Conservation (phyloP, 1,284 basidiomycete species). For the Trichosporon coremiiforme region DNA sequence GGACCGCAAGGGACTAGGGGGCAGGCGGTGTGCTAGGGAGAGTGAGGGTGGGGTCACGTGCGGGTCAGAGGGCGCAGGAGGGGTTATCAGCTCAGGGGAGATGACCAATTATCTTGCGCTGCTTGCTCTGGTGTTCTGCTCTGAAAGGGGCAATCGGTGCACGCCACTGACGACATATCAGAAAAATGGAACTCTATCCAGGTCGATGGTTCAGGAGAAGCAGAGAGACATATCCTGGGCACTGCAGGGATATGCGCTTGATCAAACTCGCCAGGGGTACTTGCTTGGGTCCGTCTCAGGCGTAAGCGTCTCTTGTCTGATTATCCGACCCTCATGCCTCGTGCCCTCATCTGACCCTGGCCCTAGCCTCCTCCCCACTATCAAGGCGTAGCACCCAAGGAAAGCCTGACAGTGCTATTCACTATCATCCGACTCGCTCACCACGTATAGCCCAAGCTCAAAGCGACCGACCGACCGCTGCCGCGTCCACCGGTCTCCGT, state of each 20-base stretch:
- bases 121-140: neutral
- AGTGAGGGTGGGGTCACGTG: conserved; percentile 1
- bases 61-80: neutral
- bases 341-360: neutral
- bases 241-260: neutral
- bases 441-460: conserved; percentile 12
- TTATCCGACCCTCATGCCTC: neutral
- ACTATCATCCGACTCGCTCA: conserved; percentile 8
- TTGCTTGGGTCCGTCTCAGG: neutral
- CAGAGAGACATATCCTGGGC: neutral
- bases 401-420: neutral
- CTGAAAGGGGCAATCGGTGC: neutral
- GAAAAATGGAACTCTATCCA: conserved; percentile 9
- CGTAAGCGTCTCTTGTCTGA: neutral
- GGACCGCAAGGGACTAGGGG: neutral
- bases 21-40: conserved; percentile 19
- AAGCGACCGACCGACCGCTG: conserved; percentile 14
- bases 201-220: neutral
- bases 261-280: conserved; percentile 14
- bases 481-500: neutral
- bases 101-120: neutral
- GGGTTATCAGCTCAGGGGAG: neutral
- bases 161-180: conserved; percentile 17
- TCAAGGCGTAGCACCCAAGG: neutral
- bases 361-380: neutral